Evolutionary conservation across 805 yeast genomes (phyloP).

Genomic region (Kodamaea laetipori): DNA sequence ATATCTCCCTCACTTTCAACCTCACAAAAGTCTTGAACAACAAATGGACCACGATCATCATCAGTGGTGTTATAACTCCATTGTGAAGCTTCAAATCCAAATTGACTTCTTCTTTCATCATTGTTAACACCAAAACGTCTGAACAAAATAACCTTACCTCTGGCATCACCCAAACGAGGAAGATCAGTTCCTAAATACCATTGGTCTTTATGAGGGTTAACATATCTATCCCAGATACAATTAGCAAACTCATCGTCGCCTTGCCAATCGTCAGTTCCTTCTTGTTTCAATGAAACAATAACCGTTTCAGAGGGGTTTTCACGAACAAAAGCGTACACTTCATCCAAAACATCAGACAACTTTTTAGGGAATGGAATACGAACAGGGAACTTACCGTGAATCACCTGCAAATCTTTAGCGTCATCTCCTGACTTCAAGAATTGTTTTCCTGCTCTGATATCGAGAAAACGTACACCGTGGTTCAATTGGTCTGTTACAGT

Average conservation of each 20-base stretch:
- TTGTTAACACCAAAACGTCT: constrained; percentile 69
- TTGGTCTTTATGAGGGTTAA: constrained; percentile 49
- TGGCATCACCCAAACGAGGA: constrained; percentile 60
- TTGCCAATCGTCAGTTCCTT: constrained; percentile 69
- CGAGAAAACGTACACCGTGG: constrained; percentile 76
- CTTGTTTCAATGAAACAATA: constrained; percentile 70
- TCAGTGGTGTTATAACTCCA: constrained; percentile 69
- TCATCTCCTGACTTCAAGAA: constrained; percentile 53
- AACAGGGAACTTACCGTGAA: constrained; percentile 79
- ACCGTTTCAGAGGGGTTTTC: constrained; percentile 60
- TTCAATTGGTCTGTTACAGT: constrained; percentile 61
- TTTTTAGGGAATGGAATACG: constrained; percentile 57
- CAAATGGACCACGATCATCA: constrained; percentile 62
- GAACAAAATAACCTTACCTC: constrained; percentile 68
- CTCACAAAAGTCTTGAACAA: constrained; percentile 77
- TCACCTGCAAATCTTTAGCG: constrained; percentile 60
- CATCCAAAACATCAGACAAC: constrained; percentile 53
- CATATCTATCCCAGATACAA: constrained; percentile 58
- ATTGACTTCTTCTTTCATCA: constrained; percentile 41
- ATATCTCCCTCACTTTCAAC: constrained; percentile 54
- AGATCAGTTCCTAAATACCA: constrained; percentile 62
- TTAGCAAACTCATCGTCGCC: constrained; percentile 67
- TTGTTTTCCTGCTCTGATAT: constrained; percentile 63
- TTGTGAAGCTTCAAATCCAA: constrained; percentile 67
- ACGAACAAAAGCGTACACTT: constrained; percentile 59